A percentile compares a stretch with the other conserved stretches of the same genome.
These are phyloP conservation scores for Mycocentrospora acerina DNA, from an alignment of 2,329 filamentous ascomycete genomes.

Conservation along the genomic window DNA sequence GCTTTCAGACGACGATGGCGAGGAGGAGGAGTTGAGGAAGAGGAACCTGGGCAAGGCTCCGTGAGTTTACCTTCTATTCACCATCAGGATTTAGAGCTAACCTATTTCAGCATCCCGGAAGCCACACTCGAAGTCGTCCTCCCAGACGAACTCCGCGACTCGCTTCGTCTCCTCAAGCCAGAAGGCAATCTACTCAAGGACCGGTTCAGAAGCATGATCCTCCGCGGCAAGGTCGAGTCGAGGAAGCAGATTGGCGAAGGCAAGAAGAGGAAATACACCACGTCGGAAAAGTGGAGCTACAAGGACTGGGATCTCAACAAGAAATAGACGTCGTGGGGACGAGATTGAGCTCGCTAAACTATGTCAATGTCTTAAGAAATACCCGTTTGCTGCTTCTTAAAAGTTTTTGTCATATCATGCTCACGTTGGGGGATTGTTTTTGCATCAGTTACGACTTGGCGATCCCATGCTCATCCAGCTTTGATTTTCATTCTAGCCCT, in stretches of 20 bases:
- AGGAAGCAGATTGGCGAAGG: constrained; percentile 76
- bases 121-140: constrained; percentile 55
- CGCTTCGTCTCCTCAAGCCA: constrained; percentile 64
- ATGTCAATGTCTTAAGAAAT: too few relatives aligned
- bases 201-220: constrained; percentile 82
- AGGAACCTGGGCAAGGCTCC: constrained; percentile 69
- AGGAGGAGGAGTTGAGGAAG: constrained; percentile 59
- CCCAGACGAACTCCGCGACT: constrained; percentile 54
- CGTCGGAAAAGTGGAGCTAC: constrained; percentile 95
- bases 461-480: too few relatives aligned
- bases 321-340: too few relatives aligned
- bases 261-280: constrained; percentile 77
- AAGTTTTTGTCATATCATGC: constrained; percentile 4
- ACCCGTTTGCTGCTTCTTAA: too few relatives aligned
- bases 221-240: constrained; percentile 86
- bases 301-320: constrained; percentile 76
- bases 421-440: constrained; percentile 3
- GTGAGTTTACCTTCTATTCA: constrained; percentile 28
- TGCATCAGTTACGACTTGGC: too few relatives aligned
- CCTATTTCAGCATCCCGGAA: constrained; percentile 64
- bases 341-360: too few relatives aligned
- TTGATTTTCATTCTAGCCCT: too few relatives aligned
- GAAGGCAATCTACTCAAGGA: constrained; percentile 96
- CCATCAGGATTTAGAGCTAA: constrained; percentile 6
- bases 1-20: constrained; percentile 38